Evolutionary conservation across 768 basidiomycete genomes (phyloP), one percentile per base, ranked within the genome.

Genomic region (Exidia glandulosa): DNA sequence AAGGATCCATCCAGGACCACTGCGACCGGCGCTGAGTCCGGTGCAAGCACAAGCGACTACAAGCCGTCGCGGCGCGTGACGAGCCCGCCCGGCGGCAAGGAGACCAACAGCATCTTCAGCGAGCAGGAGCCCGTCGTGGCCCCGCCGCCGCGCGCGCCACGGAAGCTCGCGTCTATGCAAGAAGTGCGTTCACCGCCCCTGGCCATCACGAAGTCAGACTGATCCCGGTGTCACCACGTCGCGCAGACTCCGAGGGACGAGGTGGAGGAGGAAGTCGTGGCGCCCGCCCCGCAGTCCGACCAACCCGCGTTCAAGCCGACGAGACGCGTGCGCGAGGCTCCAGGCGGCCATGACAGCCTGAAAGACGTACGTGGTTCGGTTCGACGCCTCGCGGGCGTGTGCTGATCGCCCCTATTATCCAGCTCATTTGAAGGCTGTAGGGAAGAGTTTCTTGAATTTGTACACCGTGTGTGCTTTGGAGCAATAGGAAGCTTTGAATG

Each of bases 291-390:
- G 41, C 41, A 19, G 23, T 23, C 50, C 25, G 32, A 13, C 59
- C 45, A 50, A n/a, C n/a, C 25, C 5, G 25, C 29, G 4, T 80
- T 80, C 66, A 77, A 77, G 60, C 82, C 83, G 19, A 75, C 79
- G 27, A 77, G 82, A n/a, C 80, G 82, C 48, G 83, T 83, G 13
- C 76, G 83, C 33, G 74, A 77, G 2, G 76, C 71, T 52, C 82
- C 83, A 41, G 81, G 82, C 48, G 81, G 83, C 13, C 45, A 62
- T n/a, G 63, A 64, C 32, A 29, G 27, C 50, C n/a, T 62, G 31
- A 25, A 54, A 31, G 61, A 55, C 30, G 61, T 62, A 59, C 36
- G 61, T 25, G 25, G 27, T 10, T 10, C 36, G n/a, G n/a, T 37
- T 10, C 10, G 36, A 19, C 36, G 9, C 10, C 9, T 9, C 19